Evolutionary conservation across 108 stramenopile species (phyloP).

Genomic region (Bacterosira constricta): DNA sequence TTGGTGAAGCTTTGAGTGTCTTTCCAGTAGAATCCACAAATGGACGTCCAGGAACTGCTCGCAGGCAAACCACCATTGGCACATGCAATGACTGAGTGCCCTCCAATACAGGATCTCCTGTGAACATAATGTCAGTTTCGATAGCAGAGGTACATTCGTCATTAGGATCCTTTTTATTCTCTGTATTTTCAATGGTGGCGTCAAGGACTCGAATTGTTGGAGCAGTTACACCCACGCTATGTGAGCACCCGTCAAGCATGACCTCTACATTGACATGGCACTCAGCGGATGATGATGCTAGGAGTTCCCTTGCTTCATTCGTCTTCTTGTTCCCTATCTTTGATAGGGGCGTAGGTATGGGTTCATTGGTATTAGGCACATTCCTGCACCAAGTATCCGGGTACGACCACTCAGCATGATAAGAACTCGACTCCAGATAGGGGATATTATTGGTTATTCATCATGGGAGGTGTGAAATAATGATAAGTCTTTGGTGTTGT

Average conservation of each 20-base stretch:
- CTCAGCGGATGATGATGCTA: no score
- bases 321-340: no score
- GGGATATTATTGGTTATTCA: no score
- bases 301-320: not conserved
- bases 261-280: constrained; percentile 34
- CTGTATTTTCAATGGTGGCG: constrained; percentile 9
- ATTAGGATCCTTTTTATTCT: not conserved
- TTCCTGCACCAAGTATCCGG: not conserved
- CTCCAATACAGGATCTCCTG: not conserved
- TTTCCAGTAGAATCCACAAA: constrained; percentile 47
- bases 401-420: constrained; percentile 3
- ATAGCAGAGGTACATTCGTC: not conserved
- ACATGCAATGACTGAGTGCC: not conserved
- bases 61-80: not conserved
- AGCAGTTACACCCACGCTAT: constrained; percentile 15
- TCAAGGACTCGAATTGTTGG: constrained; percentile 23
- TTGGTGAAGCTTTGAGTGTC: constrained; percentile 13
- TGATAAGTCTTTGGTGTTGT: no score
- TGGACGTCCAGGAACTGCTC: constrained; percentile 52
- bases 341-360: no score
- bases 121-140: constrained; percentile 13
- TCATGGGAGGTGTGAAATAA: no score
- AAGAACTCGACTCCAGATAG: not conserved
- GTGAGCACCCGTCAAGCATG: constrained; percentile 30
- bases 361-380: not conserved